Base-by-base conservation (phyloP, 768 basidiomycete genomes). In the Suillus brevipes region DNA sequence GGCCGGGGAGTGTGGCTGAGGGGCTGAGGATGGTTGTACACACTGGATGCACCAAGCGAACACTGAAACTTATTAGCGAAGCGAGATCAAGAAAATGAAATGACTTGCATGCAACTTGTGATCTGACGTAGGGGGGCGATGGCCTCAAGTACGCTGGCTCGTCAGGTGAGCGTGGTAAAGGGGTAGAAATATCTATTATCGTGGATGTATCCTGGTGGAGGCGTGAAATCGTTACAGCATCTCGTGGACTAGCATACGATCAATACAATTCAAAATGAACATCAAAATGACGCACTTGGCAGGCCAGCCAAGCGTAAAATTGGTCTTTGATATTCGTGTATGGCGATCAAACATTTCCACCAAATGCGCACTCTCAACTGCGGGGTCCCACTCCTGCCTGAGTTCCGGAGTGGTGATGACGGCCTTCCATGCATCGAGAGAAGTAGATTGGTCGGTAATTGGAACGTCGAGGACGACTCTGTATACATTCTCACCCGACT, bases 231-330 rank as follows among this genome's bases (percentile, higher is more conserved):
- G 94, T 97, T 50, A 99, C 90, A 16, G 95, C 89, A 72, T 99
- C 97, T 69, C 97, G 83, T 4, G 97, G 97, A 73, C 94, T 97
- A 13, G 65, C 34, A 61, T 56, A 56, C 16, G 63, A 68, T 69
- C 40, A 69, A 65, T 58, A 60, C 31, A 40, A 64, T 38, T 31
- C 64, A 18, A 43, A 6, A 66, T 25, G 66, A 6, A 50, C 40
- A 28, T 47, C 5, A 61, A 45, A 53, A 49, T n/a, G 20, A 84
- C 94, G 72, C 73, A 97, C 95, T 90, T 95, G 64, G 95, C 95
- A 64, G 97, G 97, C 97, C 97, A 99, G 1, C 97, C 97, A 12
- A 99, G 78, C 8, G 89, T 89, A 74, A 94, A 98, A 67, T 94
- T 92, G 0, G 95, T 97, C 80, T 92, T 94, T 25, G 85, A 84